These are phyloP conservation scores for Mallotus japonicus DNA, from an alignment of 441 rosid genomes.

Conservation along the genomic window DNA sequence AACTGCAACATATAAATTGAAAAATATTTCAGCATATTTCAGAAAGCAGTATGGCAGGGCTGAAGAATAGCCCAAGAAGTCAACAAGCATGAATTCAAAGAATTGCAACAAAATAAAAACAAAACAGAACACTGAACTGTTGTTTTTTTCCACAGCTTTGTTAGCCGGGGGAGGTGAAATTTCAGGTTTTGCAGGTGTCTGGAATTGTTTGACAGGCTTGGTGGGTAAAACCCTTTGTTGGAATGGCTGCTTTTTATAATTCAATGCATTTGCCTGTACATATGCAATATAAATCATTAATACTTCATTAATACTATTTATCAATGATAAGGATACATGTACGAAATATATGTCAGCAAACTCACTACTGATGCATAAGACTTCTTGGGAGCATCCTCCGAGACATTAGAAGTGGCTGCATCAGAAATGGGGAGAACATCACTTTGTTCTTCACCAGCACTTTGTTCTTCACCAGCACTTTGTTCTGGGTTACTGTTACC, in stretches of 20 bases:
- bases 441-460: conserved; percentile 16
- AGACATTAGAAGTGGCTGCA: conserved; percentile 32
- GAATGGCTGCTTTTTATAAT: conserved; percentile 42
- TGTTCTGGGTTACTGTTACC: conserved; percentile 25
- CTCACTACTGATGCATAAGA: conserved; percentile 90
- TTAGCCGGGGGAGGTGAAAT: conserved; percentile 35
- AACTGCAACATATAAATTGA: conserved; percentile 39
- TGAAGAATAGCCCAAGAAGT: conserved; percentile 16
- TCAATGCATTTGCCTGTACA: conserved; percentile 31
- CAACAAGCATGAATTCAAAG: background rate
- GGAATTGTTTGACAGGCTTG: conserved; percentile 35
- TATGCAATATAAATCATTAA: background rate
- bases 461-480: too few relatives aligned
- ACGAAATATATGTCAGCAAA: conserved; percentile 13
- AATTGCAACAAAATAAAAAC: background rate
- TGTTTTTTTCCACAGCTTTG: conserved; percentile 43
- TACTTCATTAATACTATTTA: conserved; percentile 8
- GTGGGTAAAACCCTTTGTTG: conserved; percentile 44
- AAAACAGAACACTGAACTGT: conserved; percentile 16
- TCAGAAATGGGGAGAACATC: conserved; percentile 16
- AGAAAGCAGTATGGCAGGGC: background rate
- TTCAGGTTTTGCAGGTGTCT: conserved; percentile 21
- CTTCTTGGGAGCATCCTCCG: conserved; percentile 65
- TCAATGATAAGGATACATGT: conserved; percentile 40
- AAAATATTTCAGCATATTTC: background rate